Conservation (phyloP, 2,329 filamentous ascomycete species). For the Fusarium gaditjirri region DNA sequence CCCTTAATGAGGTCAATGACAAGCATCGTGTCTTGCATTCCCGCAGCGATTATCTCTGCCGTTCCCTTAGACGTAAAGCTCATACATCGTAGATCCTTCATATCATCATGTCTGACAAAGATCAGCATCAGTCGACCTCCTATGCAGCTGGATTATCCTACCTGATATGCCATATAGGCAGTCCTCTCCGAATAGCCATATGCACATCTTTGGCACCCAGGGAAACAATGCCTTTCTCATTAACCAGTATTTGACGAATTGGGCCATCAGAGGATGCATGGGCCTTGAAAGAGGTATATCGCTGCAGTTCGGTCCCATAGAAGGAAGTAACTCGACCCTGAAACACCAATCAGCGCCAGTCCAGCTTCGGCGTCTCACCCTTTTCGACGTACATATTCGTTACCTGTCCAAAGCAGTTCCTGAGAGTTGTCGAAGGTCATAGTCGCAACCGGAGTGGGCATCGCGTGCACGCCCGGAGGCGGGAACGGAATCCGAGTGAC, state of each 20-base stretch:
- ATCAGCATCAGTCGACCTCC: slow-evolving; percentile 31
- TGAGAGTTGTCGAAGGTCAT: slow-evolving; percentile 90
- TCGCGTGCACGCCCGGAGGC: slow-evolving; percentile 75
- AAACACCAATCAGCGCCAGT: slow-evolving; percentile 38
- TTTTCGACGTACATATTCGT: slow-evolving; percentile 76
- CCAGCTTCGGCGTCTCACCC: not conserved
- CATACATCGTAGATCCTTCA: slow-evolving; percentile 93
- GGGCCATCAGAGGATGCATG: slow-evolving; percentile 78
- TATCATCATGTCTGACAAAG: slow-evolving; percentile 70
- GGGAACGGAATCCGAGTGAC: slow-evolving; percentile 85
- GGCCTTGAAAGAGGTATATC: slow-evolving; percentile 90
- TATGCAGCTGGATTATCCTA: slow-evolving; percentile 54
- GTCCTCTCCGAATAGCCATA: slow-evolving; percentile 84
- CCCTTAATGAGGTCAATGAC: slow-evolving; percentile 77
- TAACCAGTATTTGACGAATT: slow-evolving; percentile 89
- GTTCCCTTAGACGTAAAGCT: slow-evolving; percentile 90
- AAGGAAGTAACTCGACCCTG: slow-evolving; percentile 92
- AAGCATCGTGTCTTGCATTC: slow-evolving; percentile 87
- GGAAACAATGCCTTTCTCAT: slow-evolving; percentile 90
- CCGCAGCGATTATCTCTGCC: slow-evolving; percentile 85
- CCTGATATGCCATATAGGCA: slow-evolving; percentile 88
- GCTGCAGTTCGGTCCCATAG: slow-evolving; percentile 83
- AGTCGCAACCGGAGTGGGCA: slow-evolving; percentile 78
- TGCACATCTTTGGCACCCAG: slow-evolving; percentile 86
- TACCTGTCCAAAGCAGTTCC: slow-evolving; percentile 93